A percentile compares a stretch with the other conserved stretches of the same genome.
Evolutionary conservation across 805 yeast species (phyloP).

Genomic region (Cyberlindnera galapagoensis): DNA sequence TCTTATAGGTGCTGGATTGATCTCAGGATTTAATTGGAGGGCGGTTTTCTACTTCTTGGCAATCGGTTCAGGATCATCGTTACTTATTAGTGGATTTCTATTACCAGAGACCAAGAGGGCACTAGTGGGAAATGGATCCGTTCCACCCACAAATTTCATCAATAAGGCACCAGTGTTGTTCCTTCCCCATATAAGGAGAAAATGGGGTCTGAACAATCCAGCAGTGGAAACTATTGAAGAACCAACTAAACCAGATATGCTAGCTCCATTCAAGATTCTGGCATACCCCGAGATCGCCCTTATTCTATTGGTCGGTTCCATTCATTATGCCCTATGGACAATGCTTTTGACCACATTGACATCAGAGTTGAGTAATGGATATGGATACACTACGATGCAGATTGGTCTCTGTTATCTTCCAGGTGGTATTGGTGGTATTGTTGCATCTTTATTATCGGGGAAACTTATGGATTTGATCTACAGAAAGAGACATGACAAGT

Average conservation of each 20-base stretch:
- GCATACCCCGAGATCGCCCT: slow-evolving; percentile 37
- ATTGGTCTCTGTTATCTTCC: slow-evolving; percentile 73
- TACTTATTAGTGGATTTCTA: slow-evolving; percentile 27
- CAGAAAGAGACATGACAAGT: slow-evolving; percentile 26
- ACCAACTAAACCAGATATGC: slow-evolving; percentile 20
- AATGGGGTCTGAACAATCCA: slow-evolving; percentile 26
- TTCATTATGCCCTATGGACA: slow-evolving; percentile 67
- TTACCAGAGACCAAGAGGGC: slow-evolving; percentile 74
- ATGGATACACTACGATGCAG: slow-evolving; percentile 44
- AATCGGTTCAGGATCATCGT: slow-evolving; percentile 49
- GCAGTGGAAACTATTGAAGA: slow-evolving; percentile 26
- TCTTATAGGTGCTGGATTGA: slow-evolving; percentile 44
- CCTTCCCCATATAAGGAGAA: slow-evolving; percentile 5
- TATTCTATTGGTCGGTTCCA: slow-evolving; percentile 48
- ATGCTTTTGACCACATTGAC: slow-evolving; percentile 61
- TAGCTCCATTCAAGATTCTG: slow-evolving; percentile 39
- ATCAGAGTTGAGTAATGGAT: slow-evolving; percentile 41
- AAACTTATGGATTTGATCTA: slow-evolving; percentile 39
- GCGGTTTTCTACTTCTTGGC: slow-evolving; percentile 74
- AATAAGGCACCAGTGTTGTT: slow-evolving; percentile 41
- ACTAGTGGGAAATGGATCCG: slow-evolving; percentile 70
- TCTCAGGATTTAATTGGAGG: slow-evolving; percentile 57
- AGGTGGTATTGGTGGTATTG: slow-evolving; percentile 59
- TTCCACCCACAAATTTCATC: slow-evolving; percentile 38
- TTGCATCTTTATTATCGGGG: slow-evolving; percentile 58